Evolutionary conservation across 208 protist genomes (phyloP).

Genomic region (Crithidia bombi): DNA sequence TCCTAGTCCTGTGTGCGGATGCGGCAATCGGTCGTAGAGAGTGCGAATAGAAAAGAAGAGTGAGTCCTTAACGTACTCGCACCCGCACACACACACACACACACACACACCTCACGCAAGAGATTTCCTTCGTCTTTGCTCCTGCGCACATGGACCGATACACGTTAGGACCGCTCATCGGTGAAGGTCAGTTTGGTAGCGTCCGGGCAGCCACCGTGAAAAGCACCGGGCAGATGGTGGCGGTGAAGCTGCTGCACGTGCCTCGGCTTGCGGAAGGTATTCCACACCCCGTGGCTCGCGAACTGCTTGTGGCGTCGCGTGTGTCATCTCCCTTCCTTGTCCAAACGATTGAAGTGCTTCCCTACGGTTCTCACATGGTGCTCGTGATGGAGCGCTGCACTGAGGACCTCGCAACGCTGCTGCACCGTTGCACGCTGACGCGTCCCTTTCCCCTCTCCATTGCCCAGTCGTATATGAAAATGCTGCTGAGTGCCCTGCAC

Average conservation of each 20-base stretch:
- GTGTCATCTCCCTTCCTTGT: slow-evolving; percentile 69
- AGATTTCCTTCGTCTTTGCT: neutral
- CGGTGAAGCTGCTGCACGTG: slow-evolving; percentile 76
- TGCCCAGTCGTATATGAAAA: slow-evolving; percentile 44
- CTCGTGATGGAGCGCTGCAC: slow-evolving; percentile 84
- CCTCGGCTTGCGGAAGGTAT: slow-evolving; percentile 65
- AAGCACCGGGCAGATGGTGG: slow-evolving; percentile 57
- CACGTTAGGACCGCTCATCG: slow-evolving; percentile 59
- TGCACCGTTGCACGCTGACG: slow-evolving; percentile 37
- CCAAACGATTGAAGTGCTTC: slow-evolving; percentile 65
- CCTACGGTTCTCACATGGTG: slow-evolving; percentile 59
- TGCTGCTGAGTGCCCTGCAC: slow-evolving; percentile 71
- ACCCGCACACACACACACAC: slow-evolving; percentile 4
- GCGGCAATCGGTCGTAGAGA: too few species aligned
- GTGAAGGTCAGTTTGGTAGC: slow-evolving; percentile 79
- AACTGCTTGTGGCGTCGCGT: slow-evolving; percentile 59
- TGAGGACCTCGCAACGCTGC: slow-evolving; percentile 53
- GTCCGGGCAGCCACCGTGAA: slow-evolving; percentile 63
- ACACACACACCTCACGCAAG: slow-evolving; percentile 2
- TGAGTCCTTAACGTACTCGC: neutral
- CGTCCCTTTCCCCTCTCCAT: slow-evolving; percentile 31
- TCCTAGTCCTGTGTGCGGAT: too few species aligned
- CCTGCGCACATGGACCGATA: slow-evolving; percentile 76
- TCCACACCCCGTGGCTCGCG: slow-evolving; percentile 79
- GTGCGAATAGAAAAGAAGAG: neutral